Conservation (phyloP, 768 basidiomycete species). For the Panaeolus papilionaceus region DNA sequence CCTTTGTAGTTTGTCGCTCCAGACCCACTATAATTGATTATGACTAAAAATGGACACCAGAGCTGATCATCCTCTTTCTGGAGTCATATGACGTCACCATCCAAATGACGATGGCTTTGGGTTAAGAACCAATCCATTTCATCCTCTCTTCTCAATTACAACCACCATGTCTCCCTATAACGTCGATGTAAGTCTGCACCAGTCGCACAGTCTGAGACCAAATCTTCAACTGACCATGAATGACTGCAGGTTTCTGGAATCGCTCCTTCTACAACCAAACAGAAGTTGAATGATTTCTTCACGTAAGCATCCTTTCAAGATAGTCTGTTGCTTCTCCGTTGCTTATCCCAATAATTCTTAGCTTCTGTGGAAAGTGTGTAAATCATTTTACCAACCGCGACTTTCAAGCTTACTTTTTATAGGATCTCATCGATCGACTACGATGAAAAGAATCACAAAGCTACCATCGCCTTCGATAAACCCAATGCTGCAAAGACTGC, state of each 20-base stretch:
- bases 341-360: slow-evolving; percentile 33
- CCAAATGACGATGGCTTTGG: slow-evolving; percentile 1
- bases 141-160: slow-evolving; percentile 25
- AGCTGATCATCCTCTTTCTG: background rate
- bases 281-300: slow-evolving; percentile 81
- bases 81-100: slow-evolving; percentile 24
- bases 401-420: background rate
- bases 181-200: slow-evolving; percentile 44
- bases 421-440: slow-evolving; percentile 75
- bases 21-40: background rate
- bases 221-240: background rate
- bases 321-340: slow-evolving; percentile 16
- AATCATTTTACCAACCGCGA: slow-evolving; percentile 16
- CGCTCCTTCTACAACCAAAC: slow-evolving; percentile 65
- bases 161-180: slow-evolving; percentile 50
- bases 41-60: background rate
- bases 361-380: slow-evolving; percentile 86
- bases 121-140: slow-evolving; percentile 6
- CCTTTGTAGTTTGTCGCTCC: background rate
- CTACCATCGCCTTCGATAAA: slow-evolving; percentile 87
- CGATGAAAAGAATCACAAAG: slow-evolving; percentile 44
- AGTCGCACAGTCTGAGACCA: background rate
- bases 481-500: slow-evolving; percentile 85
- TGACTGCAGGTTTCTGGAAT: slow-evolving; percentile 71
- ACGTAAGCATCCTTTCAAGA: slow-evolving; percentile 53